These are phyloP conservation scores for Trametes versicolor DNA, from an alignment of 1,284 basidiomycete genomes.

Conservation along the genomic window DNA sequence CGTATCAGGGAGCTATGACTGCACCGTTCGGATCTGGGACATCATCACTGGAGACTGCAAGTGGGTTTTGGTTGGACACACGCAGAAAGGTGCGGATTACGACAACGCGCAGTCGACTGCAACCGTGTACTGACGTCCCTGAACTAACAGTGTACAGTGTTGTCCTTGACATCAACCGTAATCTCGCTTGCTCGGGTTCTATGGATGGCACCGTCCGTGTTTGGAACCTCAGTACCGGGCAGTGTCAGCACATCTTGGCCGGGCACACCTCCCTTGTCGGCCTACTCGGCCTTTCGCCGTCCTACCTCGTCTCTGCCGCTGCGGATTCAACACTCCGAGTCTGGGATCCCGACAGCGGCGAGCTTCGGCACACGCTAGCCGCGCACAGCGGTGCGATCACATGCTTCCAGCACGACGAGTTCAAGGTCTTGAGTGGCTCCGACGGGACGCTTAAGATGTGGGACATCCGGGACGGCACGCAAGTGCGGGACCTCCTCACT, in stretches of 20 bases:
- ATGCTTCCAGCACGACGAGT: conserved; percentile 97
- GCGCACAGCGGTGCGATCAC: conserved; percentile 95
- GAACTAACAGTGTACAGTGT: conserved; percentile 83
- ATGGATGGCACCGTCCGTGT: conserved; percentile 97
- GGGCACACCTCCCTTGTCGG: conserved; percentile 93
- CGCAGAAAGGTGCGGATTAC: conserved; percentile 79
- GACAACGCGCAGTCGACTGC: background rate
- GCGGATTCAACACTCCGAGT: conserved; percentile 93
- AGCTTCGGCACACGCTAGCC: conserved; percentile 81
- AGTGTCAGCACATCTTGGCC: conserved; percentile 81
- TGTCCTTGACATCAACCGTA: conserved; percentile 84
- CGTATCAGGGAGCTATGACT: conserved; percentile 96
- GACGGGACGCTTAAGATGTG: conserved; percentile 98
- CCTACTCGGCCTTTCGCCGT: conserved; percentile 86
- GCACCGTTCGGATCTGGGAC: conserved; percentile 94
- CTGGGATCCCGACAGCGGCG: conserved; percentile 89
- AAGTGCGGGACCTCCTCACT: conserved; percentile 87
- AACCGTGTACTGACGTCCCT: conserved; percentile 2
- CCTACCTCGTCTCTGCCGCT: conserved; percentile 90
- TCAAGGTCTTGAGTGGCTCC: conserved; percentile 92
- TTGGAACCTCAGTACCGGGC: conserved; percentile 87
- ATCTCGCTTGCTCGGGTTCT: conserved; percentile 92
- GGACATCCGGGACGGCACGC: conserved; percentile 88
- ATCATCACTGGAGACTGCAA: conserved; percentile 88
- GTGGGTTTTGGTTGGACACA: conserved; percentile 86